Percentiles rank a stretch among this genome's conserved stretches.
Conservation (phyloP, 768 basidiomycete genomes). For the Collybia mongolica region DNA sequence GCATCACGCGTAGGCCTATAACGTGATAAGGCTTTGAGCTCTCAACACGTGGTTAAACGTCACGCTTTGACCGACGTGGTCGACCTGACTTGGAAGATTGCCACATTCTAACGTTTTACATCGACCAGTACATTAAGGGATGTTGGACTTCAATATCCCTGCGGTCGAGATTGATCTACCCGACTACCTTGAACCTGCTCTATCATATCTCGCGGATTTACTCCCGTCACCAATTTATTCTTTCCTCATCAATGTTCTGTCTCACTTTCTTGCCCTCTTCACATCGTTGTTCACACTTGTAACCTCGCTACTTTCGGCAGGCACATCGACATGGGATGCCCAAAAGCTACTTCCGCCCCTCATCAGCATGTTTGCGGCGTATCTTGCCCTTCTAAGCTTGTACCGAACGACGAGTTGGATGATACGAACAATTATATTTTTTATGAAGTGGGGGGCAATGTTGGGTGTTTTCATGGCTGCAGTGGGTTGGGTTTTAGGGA, state of each 20-base stretch:
- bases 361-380: constrained; percentile 69
- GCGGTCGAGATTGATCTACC: constrained; percentile 32
- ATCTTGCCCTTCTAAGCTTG: constrained; percentile 72
- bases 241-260: constrained; percentile 47
- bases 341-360: constrained; percentile 72
- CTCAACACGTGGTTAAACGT: too few species aligned
- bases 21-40: too few species aligned
- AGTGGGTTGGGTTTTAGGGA: constrained; percentile 52
- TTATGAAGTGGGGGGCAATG: constrained; percentile 77
- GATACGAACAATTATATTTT: constrained; percentile 62
- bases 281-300: constrained; percentile 48
- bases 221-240: constrained; percentile 59
- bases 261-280: constrained; percentile 50
- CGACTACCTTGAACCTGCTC: constrained; percentile 49
- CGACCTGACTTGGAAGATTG: not conserved
- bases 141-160: constrained; percentile 4
- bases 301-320: constrained; percentile 44
- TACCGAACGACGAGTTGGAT: constrained; percentile 81
- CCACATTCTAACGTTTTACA: not conserved
- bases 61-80: not conserved
- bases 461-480: constrained; percentile 52
- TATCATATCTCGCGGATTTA: constrained; percentile 50
- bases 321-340: constrained; percentile 62
- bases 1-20: too few species aligned
- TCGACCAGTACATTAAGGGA: constrained; percentile 19